These are phyloP conservation scores for Rhizophora apiculata DNA, from an alignment of 345 rosid species.

Conservation along the genomic window DNA sequence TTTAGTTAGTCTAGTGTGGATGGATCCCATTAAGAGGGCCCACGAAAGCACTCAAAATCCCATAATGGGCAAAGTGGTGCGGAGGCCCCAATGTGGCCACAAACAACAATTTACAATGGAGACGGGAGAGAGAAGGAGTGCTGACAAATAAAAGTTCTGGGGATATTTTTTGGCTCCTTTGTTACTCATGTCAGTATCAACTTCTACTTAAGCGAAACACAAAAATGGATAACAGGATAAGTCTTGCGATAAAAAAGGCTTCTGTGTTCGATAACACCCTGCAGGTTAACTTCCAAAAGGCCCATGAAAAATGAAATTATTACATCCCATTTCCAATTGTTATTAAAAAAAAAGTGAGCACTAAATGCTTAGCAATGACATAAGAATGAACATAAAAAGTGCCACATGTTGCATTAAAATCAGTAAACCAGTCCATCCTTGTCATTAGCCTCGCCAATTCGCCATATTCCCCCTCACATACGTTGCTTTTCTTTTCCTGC, in stretches of 20 bases:
- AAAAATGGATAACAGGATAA: constrained; percentile 26
- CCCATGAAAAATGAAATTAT: background rate
- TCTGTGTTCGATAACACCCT: constrained; percentile 12
- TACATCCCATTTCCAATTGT: background rate
- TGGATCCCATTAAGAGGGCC: constrained; percentile 18
- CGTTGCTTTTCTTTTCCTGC: background rate
- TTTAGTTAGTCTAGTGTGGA: background rate
- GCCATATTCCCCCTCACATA: too few relatives aligned
- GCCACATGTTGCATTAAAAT: background rate
- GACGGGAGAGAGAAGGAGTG: background rate
- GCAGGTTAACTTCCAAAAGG: constrained; percentile 3
- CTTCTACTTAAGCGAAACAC: constrained; percentile 22
- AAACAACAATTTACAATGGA: constrained; percentile 8
- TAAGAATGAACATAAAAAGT: background rate
- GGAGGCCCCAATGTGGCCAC: constrained; percentile 31
- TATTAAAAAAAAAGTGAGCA: background rate
- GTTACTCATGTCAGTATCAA: constrained; percentile 26
- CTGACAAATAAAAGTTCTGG: constrained; percentile 3
- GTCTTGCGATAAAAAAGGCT: constrained; percentile 8
- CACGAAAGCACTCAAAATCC: constrained; percentile 31
- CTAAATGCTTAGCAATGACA: background rate
- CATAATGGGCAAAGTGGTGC: constrained; percentile 16
- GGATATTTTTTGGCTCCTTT: background rate
- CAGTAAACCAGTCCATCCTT: background rate
- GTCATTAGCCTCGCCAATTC: background rate